phyloP scores from a whole-genome alignment of 257 asterid species.

The Coffea canephora region DNA sequence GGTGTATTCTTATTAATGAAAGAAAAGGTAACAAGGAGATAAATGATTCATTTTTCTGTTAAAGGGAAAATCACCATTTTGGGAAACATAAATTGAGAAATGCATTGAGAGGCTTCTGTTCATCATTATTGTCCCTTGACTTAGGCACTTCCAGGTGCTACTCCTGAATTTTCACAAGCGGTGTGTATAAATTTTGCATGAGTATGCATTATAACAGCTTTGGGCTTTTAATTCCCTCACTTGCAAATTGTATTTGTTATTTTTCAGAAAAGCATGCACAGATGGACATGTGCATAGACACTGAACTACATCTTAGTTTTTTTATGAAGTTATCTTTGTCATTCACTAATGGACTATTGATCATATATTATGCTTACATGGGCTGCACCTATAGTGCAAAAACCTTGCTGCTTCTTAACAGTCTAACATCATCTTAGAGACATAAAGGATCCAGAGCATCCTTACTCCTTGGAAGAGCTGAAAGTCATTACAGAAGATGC shows the following conservation, averaged over 20 bases:
- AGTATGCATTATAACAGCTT: neutral
- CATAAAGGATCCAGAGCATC: constrained; percentile 97
- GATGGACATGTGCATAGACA: too few relatives aligned
- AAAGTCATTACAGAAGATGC: constrained; percentile 90
- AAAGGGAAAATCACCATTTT: neutral
- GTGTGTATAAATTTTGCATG: too few relatives aligned
- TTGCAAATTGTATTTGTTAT: neutral
- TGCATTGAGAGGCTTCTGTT: too few relatives aligned
- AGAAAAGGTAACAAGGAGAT: neutral
- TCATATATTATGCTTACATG: constrained; percentile 1
- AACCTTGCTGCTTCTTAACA: constrained; percentile 52
- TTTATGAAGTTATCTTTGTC: neutral
- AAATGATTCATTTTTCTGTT: neutral
- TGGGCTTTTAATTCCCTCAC: neutral
- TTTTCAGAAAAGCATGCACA: neutral
- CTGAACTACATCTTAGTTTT: too few relatives aligned
- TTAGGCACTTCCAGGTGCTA: neutral
- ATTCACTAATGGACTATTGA: neutral
- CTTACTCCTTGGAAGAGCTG: constrained; percentile 88
- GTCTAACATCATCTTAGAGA: constrained; percentile 86
- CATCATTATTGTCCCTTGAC: neutral
- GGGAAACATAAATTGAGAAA: neutral
- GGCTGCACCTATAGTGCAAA: constrained; percentile 3
- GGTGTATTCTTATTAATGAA: neutral
- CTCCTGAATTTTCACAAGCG: neutral